Base-by-base conservation (phyloP, 1,284 basidiomycete genomes). In the Boletus holoroseus region DNA sequence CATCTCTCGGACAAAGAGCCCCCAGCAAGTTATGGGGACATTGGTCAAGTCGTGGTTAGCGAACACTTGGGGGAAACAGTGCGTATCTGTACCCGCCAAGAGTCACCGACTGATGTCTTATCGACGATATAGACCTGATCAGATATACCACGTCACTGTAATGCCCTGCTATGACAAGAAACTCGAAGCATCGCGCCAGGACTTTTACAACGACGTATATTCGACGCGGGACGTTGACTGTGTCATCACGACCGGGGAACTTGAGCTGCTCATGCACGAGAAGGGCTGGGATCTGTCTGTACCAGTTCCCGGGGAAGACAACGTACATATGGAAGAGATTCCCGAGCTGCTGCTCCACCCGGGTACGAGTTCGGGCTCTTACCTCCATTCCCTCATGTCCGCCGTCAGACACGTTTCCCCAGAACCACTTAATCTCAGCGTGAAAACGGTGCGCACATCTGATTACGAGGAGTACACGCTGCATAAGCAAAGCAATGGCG, bases 161-260 rank as follows among this genome's bases (percentile, higher is more conserved):
- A 99, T 99, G 94, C 94, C 95, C 0, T 99, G 96, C 71, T 99
- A 98, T 70, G 96, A 99, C 77, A 99, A 99, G 73, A 99, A 99
- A 68, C 84, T 99, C 24, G 96, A 99, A 72, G 95, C 96, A 0
- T 94, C 91, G 13, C 79, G 96, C 24, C 78, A 84, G 42, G 93
- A 96, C 66, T 97, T 96, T 67, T 91, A 91, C 67, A 84, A 85
- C 54, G 85, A 85, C 15, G 61, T 78, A 4, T 87, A 87, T 70
- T 76, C 82, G 57, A 91, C 91, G 7, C 79, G 93, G 51, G 95
- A 99, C 57, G 92, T 97, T 37, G 96, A 99, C 71, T 97, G 94
- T 65, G 96, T 99, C 18, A 82, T 99, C 58, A 99, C 96, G 8
- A 98, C 96, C 0, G 94, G 94, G 37, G 96, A 99, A 70, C 78